Evolutionary conservation across 2,329 filamentous ascomycete genomes (phyloP), one percentile per base, ranked within the genome.

Genomic region (Blumeriella jaapii): DNA sequence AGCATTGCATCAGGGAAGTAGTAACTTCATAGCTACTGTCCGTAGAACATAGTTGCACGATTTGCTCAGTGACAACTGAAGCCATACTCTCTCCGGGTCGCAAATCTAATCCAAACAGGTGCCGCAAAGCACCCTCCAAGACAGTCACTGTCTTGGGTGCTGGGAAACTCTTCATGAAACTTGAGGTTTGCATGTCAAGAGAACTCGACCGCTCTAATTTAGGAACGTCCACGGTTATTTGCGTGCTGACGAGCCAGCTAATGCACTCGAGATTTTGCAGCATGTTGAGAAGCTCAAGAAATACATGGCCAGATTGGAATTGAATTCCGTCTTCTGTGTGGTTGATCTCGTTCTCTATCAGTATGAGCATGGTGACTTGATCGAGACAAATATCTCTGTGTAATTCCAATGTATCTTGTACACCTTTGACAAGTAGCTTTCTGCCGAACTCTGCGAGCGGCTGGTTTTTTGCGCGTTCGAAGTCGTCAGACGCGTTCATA

Each of bases 331-430:
- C 72, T 25, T 84, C 76, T 26, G 79, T 75, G 45, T 77, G 72
- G 39, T 87, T 81, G 34, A 83, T 71, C 53, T 91, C 84, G 24
- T 78, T 78, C 55, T 91, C 81, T 68, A 96, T 80, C 56, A 95
- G 86, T 7, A 91, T 70, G 11, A 93, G 67, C 5, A 98, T 68
- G 2, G 91, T 69, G 2, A 96, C 63, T 39, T 96, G 72, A 52
- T 89, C 85, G 43, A 93, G 75, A 32, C 93, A 74, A 6, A 91
- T 65, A 40, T 74, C 74, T 60, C 77, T 78, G 40, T 82, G 79
- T 19, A 83, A 60, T 32, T 80, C 69, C 5, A 91, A 70, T 9
- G 73, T 79, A 53, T 96, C 86, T 52, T 89, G 81, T 0, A 82
- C 75, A 5, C 84, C 79, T 42, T 77, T 78, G 8, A 93, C 71